Conservation (phyloP, 2,329 filamentous ascomycete species). For the Calonectria pseudoturangicola region DNA sequence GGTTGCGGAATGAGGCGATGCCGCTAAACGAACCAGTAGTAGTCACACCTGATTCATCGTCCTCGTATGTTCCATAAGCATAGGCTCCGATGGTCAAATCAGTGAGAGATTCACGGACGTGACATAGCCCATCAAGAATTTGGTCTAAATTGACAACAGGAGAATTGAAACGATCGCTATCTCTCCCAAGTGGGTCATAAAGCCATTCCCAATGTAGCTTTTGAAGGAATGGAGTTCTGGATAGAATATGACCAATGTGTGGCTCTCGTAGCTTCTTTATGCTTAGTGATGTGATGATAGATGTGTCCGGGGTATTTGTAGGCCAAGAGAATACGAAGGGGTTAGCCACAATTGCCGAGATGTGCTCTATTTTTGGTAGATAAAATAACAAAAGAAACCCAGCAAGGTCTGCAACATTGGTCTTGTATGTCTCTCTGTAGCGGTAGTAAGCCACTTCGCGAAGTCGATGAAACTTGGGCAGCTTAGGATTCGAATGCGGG, state of each 20-base stretch:
- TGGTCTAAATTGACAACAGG: slow-evolving; percentile 17
- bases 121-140: slow-evolving; percentile 4
- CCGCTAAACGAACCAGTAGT: neutral
- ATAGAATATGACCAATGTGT: neutral
- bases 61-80: neutral
- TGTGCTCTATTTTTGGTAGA: slow-evolving; percentile 15
- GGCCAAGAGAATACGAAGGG: slow-evolving; percentile 10
- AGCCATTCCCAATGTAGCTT: slow-evolving; percentile 23
- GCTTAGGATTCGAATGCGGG: neutral
- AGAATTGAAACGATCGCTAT: neutral
- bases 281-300: slow-evolving; percentile 15
- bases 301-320: neutral
- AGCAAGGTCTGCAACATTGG: neutral
- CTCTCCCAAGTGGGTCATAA: neutral
- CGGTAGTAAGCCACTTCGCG: neutral
- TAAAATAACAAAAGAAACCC: slow-evolving; percentile 29
- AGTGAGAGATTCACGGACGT: slow-evolving; percentile 20
- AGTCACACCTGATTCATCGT: neutral
- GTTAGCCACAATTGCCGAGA: neutral
- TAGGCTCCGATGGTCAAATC: neutral
- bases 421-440: neutral
- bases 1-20: neutral
- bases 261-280: slow-evolving; percentile 15
- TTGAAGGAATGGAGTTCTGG: slow-evolving; percentile 5
- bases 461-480: slow-evolving; percentile 9